Conservation (phyloP, 2,329 filamentous ascomycete species). For the Penicillium sp. region DNA sequence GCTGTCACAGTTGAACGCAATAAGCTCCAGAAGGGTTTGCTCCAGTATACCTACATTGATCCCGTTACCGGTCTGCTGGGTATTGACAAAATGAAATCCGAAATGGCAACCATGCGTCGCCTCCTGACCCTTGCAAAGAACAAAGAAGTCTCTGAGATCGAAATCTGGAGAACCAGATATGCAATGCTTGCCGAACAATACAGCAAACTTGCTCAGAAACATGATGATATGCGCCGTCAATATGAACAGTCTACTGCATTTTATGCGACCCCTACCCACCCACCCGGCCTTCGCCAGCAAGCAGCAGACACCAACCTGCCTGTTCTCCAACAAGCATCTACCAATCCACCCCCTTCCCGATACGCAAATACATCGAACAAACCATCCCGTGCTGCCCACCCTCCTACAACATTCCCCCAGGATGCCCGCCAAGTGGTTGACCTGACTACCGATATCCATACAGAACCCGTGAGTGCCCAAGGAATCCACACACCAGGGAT, state of each 20-base stretch:
- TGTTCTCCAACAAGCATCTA: background rate
- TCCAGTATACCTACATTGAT: slow-evolving; percentile 26
- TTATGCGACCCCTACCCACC: too few species aligned
- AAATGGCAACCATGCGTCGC: slow-evolving; percentile 23
- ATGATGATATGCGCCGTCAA: too few species aligned
- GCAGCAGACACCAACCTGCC: background rate
- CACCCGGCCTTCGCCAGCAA: too few species aligned
- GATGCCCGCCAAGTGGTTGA: slow-evolving; percentile 6
- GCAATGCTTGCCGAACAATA: background rate
- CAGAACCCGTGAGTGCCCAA: slow-evolving; percentile 9
- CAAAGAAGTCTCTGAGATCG: slow-evolving; percentile 28
- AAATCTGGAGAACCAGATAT: slow-evolving; percentile 23
- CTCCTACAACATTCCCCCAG: too few species aligned
- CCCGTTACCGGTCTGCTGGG: slow-evolving; percentile 27
- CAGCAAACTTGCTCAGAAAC: background rate
- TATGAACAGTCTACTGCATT: too few species aligned
- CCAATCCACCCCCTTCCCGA: background rate
- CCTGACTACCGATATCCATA: slow-evolving; percentile 5
- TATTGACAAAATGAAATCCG: slow-evolving; percentile 8
- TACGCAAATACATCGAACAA: background rate
- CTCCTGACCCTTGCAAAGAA: slow-evolving; percentile 25
- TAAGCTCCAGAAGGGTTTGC: slow-evolving; percentile 27
- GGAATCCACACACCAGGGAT: background rate
- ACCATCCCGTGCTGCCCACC: background rate
- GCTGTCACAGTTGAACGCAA: slow-evolving; percentile 30